Base-by-base conservation (phyloP, 2,329 filamentous ascomycete genomes). In the Teratosphaeria destructans region DNA sequence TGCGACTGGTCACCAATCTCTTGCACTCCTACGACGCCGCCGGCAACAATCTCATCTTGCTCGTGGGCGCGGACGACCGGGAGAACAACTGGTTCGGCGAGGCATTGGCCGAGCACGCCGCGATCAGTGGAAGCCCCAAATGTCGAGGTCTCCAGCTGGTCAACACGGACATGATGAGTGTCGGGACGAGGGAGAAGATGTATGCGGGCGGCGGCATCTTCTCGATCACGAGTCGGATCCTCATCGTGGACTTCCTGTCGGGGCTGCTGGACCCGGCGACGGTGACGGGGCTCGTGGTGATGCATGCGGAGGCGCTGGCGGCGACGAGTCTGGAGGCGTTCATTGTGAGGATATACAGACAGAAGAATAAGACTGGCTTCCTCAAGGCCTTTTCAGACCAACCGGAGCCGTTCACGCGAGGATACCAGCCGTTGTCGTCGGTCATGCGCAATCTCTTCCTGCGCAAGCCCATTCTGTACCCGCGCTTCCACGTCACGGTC, bases 21-120 rank as follows among this genome's bases (percentile, higher is more conserved):
- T 84, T 99, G 32, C 94, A 99, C 75, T 92, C 92, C 23, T 96
- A 96, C 76, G 94, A 99, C 81, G 92, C 91, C 1, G 90, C 90
- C 3, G 94, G 94, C 14, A 95, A 94, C 75, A 97, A 95, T 70
- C 79, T 99, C 58, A 86, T 99, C 55, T 79, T 99, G 53, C 77
- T 99, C 23, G 85, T 97, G 52, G 92, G 91, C 10, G 92, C 94
- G 39, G 89, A 94, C 61, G 91, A 96, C 37, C 85, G 89, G 61
- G 94, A 99, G 71, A 96, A 96, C 83, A 86, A 87, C 59, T 97
- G 93, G 92, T 91, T 99, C 61, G 94, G 94, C 66, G 94, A 97
- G 77, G 90, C 91, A 34, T 79, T 99, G 71, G 94, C 94, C 27
- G 94, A 99, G 76, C 92, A 97, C 77, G 92, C 92, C 71, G 91